Percentiles rank a stretch among this genome's conserved stretches.
Conservation (phyloP, 208 protist genomes). For the Trypanosoma lewisi region DNA sequence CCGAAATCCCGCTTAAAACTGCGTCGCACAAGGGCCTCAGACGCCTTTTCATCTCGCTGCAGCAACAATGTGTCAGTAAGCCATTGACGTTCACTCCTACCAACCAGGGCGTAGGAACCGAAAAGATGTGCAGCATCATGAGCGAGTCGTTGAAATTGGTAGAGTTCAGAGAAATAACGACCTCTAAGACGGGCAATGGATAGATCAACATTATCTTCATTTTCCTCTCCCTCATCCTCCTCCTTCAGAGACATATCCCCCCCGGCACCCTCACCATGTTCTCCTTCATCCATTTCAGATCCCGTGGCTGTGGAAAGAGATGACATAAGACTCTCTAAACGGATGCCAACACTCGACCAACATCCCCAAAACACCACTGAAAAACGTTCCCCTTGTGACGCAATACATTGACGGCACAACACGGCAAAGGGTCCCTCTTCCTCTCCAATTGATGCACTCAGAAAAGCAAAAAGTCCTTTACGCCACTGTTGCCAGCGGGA, state of each 20-base stretch:
- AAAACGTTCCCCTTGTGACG: conserved; percentile 13
- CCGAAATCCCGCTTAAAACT: conserved; percentile 67
- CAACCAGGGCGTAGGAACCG: conserved; percentile 36
- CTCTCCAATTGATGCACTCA: not conserved
- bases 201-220: conserved; percentile 7
- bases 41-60: conserved; percentile 20
- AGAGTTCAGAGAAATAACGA: conserved; percentile 29
- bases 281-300: not conserved
- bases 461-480: conserved; percentile 24
- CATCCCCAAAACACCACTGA: conserved; percentile 27
- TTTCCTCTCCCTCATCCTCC: not conserved
- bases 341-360: conserved; percentile 16
- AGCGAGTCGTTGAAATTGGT: conserved; percentile 40
- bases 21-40: conserved; percentile 51
- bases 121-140: conserved; percentile 54
- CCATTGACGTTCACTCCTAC: conserved; percentile 48
- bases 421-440: not conserved
- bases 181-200: conserved; percentile 11
- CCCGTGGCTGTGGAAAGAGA: not conserved
- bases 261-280: not conserved
- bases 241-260: not conserved
- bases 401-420: conserved; percentile 12
- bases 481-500: conserved; percentile 39
- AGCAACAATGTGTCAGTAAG: conserved; percentile 37
- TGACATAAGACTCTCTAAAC: conserved; percentile 16